Evolutionary conservation across 2,329 filamentous ascomycete genomes (phyloP).

Genomic region (Cyanodermella asteris): DNA sequence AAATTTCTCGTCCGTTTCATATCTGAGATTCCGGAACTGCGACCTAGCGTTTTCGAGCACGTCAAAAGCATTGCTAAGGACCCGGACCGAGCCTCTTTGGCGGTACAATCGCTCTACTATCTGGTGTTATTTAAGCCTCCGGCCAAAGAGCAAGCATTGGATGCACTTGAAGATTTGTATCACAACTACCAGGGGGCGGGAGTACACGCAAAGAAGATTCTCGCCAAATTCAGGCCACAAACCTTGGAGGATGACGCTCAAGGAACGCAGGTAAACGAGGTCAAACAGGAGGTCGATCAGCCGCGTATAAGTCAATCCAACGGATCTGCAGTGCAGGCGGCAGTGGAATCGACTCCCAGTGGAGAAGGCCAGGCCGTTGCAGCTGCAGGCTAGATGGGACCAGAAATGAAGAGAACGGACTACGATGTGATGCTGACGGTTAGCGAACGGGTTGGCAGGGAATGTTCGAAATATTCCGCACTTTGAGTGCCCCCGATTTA

Average conservation of each 20-base stretch:
- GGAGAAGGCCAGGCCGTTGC: slow-evolving; percentile 5
- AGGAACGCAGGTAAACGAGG: slow-evolving; percentile 1
- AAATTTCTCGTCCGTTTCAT: slow-evolving; percentile 78
- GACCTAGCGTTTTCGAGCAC: slow-evolving; percentile 45
- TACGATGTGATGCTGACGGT: background rate
- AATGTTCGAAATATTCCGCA: no score
- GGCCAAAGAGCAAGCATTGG: slow-evolving; percentile 32
- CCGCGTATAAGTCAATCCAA: slow-evolving; percentile 1
- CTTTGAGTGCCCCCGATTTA: no score
- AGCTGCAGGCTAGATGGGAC: slow-evolving; percentile 4
- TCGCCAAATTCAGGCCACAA: slow-evolving; percentile 7
- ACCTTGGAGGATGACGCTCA: slow-evolving; percentile 3
- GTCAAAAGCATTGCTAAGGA: slow-evolving; percentile 43
- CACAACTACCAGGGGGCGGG: slow-evolving; percentile 26
- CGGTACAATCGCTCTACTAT: slow-evolving; percentile 35
- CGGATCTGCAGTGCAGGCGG: slow-evolving; percentile 1
- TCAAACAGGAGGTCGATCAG: slow-evolving; percentile 1
- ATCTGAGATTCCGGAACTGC: slow-evolving; percentile 72
- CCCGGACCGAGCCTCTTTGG: slow-evolving; percentile 38
- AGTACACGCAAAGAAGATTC: slow-evolving; percentile 4
- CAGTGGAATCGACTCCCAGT: slow-evolving; percentile 2
- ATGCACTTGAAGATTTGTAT: slow-evolving; percentile 37
- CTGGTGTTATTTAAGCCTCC: slow-evolving; percentile 37
- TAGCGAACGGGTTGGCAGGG: background rate
- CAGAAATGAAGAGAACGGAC: background rate